These are phyloP conservation scores for Massarina eburnea DNA, from an alignment of 2,329 filamentous ascomycete genomes.

Conservation along the genomic window DNA sequence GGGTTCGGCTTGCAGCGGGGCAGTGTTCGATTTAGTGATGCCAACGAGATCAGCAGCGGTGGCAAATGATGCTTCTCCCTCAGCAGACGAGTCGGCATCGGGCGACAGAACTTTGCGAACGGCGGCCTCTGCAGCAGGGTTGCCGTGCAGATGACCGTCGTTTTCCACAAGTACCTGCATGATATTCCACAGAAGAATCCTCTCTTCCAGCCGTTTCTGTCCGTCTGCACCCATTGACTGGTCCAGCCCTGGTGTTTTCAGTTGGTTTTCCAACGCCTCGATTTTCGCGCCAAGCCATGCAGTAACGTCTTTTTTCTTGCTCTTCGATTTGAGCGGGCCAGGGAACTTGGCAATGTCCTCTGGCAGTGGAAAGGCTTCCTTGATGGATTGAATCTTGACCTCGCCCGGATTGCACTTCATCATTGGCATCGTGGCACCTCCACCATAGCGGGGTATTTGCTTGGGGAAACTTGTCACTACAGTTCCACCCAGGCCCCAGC, in stretches of 20 bases:
- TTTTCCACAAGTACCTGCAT: conserved; percentile 79
- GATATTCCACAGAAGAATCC: conserved; percentile 84
- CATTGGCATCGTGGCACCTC: conserved; percentile 70
- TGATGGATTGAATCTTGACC: conserved; percentile 74
- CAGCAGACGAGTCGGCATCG: conserved; percentile 34
- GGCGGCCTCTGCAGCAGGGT: conserved; percentile 68
- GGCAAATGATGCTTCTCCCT: conserved; percentile 28
- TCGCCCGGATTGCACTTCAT: conserved; percentile 82
- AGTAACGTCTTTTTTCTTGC: conserved; percentile 91
- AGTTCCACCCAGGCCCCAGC: conserved; percentile 83
- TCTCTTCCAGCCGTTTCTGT: conserved; percentile 75
- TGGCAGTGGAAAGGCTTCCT: conserved; percentile 69
- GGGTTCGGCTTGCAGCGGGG: conserved; percentile 57
- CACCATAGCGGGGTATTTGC: conserved; percentile 81
- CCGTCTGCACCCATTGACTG: conserved; percentile 56
- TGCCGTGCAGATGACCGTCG: conserved; percentile 80
- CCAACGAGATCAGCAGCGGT: conserved; percentile 43
- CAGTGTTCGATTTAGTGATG: conserved; percentile 33
- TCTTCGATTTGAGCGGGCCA: conserved; percentile 83
- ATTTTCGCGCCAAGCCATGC: conserved; percentile 80
- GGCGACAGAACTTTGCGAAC: conserved; percentile 75
- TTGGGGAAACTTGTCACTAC: conserved; percentile 86
- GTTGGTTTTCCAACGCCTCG: conserved; percentile 64
- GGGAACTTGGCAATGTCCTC: conserved; percentile 81
- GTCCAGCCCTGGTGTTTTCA: conserved; percentile 51